phyloP scores from a whole-genome alignment of 306 rosid species.

The Rosa multiflora region DNA sequence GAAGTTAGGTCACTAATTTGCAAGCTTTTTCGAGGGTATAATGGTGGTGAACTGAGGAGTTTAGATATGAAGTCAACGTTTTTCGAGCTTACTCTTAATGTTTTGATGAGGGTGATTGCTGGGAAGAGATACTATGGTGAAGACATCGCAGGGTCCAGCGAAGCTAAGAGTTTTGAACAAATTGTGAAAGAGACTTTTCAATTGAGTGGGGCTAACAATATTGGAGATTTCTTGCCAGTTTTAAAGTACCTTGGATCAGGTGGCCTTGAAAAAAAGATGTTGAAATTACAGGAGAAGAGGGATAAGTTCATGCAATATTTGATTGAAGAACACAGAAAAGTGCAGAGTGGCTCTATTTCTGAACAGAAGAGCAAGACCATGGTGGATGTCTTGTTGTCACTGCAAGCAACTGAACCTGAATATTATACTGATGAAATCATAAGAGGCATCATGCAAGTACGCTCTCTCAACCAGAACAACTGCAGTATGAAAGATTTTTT shows the following conservation, averaged over 20 bases:
- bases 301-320: conserved; percentile 5
- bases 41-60: neutral
- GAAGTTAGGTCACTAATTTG: conserved; percentile 32
- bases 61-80: conserved; percentile 20
- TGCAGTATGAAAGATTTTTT: too few relatives aligned
- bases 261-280: conserved; percentile 19
- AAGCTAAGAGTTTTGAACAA: conserved; percentile 22
- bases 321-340: conserved; percentile 17
- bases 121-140: conserved; percentile 43
- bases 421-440: conserved; percentile 29
- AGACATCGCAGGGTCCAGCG: conserved; percentile 2
- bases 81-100: conserved; percentile 32
- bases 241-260: neutral
- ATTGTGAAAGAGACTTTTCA: conserved; percentile 16
- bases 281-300: conserved; percentile 17
- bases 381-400: conserved; percentile 23
- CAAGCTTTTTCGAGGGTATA: neutral
- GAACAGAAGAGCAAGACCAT: conserved; percentile 2
- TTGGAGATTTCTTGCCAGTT: conserved; percentile 18
- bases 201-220: neutral
- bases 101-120: conserved; percentile 38
- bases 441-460: conserved; percentile 31
- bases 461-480: neutral
- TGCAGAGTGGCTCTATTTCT: neutral
- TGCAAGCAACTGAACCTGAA: conserved; percentile 32